Conservation (phyloP, 108 stramenopile species). For the Asterionellopsis glacialis region DNA sequence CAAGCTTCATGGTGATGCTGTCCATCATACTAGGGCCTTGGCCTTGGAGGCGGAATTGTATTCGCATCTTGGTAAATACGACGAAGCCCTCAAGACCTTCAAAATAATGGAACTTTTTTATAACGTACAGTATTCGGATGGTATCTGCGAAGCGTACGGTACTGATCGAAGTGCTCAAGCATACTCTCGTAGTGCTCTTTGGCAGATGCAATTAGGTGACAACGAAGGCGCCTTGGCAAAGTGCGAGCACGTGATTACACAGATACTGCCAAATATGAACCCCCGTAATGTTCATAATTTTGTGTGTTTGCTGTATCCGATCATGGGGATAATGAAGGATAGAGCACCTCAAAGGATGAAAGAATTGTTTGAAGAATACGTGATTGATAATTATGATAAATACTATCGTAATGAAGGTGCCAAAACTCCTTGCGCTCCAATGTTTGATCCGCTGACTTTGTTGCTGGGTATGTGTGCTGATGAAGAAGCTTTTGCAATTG, state of each 20-base stretch:
- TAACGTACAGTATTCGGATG: slow-evolving; percentile 34
- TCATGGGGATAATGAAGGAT: slow-evolving; percentile 34
- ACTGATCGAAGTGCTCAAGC: slow-evolving; percentile 53
- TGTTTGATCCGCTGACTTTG: slow-evolving; percentile 11
- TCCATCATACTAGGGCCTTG: slow-evolving; percentile 53
- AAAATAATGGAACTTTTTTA: slow-evolving; percentile 8
- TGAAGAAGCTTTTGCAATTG: background rate
- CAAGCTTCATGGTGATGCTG: slow-evolving; percentile 43
- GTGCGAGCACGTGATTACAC: slow-evolving; percentile 34
- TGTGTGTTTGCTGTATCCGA: slow-evolving; percentile 32
- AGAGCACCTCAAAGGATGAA: slow-evolving; percentile 20
- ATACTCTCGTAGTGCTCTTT: slow-evolving; percentile 40
- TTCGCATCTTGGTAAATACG: slow-evolving; percentile 34
- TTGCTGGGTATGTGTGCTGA: background rate
- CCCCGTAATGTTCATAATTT: slow-evolving; percentile 48
- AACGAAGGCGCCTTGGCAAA: slow-evolving; percentile 27
- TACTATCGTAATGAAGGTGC: slow-evolving; percentile 23
- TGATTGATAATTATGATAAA: slow-evolving; percentile 37
- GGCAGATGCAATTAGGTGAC: slow-evolving; percentile 25
- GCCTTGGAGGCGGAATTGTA: slow-evolving; percentile 49
- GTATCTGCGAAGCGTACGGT: slow-evolving; percentile 43
- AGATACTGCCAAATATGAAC: slow-evolving; percentile 49
- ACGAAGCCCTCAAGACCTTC: slow-evolving; percentile 26
- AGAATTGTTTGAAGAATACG: slow-evolving; percentile 19
- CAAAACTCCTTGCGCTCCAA: slow-evolving; percentile 22